Conservation (phyloP, 2,329 filamentous ascomycete species). For the Chaetomiaceae sp. region DNA sequence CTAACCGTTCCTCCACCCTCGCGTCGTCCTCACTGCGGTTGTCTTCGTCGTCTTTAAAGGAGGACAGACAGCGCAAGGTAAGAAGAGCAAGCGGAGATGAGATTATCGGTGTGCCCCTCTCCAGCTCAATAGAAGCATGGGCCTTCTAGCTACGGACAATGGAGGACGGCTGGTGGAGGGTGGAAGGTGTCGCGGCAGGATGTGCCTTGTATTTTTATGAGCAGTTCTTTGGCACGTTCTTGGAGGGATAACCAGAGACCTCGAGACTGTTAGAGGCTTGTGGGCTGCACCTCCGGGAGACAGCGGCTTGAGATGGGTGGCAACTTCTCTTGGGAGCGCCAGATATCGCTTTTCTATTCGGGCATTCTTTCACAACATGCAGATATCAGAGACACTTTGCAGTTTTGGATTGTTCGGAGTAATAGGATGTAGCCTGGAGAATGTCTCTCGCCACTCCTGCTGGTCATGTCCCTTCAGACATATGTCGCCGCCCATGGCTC, state of each 20-base stretch:
- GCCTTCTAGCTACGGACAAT: conserved; percentile 29
- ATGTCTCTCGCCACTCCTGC: too few species aligned
- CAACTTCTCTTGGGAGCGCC: too few species aligned
- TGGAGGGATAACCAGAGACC: neutral
- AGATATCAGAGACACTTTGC: too few species aligned
- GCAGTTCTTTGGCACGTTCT: conserved; percentile 11
- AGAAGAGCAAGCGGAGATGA: conserved; percentile 23
- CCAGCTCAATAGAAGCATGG: neutral
- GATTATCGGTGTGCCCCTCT: conserved; percentile 41
- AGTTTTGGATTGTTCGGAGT: too few species aligned
- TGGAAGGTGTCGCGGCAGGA: conserved; percentile 4
- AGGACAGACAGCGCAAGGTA: too few species aligned
- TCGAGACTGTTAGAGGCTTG: neutral
- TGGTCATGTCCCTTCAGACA: neutral
- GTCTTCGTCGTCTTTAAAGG: too few species aligned
- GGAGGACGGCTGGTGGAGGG: neutral
- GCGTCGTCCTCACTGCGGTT: too few species aligned
- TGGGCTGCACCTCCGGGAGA: neutral
- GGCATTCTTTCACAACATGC: too few species aligned
- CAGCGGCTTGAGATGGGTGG: too few species aligned
- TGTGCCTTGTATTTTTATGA: conserved; percentile 11
- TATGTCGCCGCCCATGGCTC: conserved; percentile 41
- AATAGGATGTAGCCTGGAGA: too few species aligned
- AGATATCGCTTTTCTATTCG: too few species aligned
- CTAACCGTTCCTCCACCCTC: neutral